A percentile compares a stretch with the other conserved stretches of the same genome.
Evolutionary conservation across 495 filamentous ascomycete species (phyloP).

Genomic region (Penicillium psychrofluorescens): DNA sequence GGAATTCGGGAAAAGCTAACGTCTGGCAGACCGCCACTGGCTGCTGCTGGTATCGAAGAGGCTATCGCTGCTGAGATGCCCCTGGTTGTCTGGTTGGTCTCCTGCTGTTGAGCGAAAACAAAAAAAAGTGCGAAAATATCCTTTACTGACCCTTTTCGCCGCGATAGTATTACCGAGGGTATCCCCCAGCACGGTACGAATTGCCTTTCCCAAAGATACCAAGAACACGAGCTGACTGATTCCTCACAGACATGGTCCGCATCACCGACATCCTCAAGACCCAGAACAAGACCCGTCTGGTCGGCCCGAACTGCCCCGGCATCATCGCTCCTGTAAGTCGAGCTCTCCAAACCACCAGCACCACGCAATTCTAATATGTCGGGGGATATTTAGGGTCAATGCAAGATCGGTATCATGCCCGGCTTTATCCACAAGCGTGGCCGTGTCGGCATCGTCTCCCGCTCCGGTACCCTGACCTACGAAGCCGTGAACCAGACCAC

Average conservation of each 20-base stretch:
- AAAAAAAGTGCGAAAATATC: constrained; percentile 1
- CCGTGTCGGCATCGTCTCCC: constrained; percentile 95
- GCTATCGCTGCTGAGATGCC: constrained; percentile 87
- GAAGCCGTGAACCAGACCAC: constrained; percentile 99
- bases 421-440: constrained; percentile 99
- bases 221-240: constrained; percentile 16
- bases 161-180: constrained; percentile 81
- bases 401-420: constrained; percentile 99
- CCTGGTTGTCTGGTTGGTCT: constrained; percentile 75
- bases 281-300: constrained; percentile 90
- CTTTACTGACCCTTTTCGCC: constrained; percentile 5
- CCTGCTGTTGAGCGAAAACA: constrained; percentile 3
- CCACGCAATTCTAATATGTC: constrained; percentile 4
- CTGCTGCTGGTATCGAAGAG: constrained; percentile 93
- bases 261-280: constrained; percentile 98
- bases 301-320: constrained; percentile 97
- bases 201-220: not conserved
- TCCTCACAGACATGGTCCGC: constrained; percentile 83
- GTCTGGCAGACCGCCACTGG: constrained; percentile 66
- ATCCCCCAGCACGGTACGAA: constrained; percentile 88
- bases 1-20: constrained; percentile 7
- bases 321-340: constrained; percentile 77
- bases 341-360: not conserved
- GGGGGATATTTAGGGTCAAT: constrained; percentile 64
- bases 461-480: constrained; percentile 97